A percentile compares a stretch with the other conserved stretches of the same genome.
Conservation (phyloP, 192 early-diverging fungal genomes). For the Backusella mclennaniae region DNA sequence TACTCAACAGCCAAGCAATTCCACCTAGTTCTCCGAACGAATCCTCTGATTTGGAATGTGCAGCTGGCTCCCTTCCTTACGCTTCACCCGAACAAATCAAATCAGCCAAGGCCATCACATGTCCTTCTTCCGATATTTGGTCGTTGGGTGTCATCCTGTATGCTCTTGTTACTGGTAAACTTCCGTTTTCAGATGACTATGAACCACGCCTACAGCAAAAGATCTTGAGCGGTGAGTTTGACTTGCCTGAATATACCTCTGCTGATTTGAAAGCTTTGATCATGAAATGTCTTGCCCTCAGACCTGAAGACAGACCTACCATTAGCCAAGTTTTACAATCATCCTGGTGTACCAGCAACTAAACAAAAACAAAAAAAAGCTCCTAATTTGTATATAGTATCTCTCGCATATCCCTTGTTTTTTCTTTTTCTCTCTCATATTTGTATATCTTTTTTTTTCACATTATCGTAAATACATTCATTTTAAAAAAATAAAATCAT, state of each 20-base stretch:
- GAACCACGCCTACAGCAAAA: constrained; percentile 65
- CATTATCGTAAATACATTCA: constrained; percentile 2
- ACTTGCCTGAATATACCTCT: constrained; percentile 36
- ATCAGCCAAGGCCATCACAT: constrained; percentile 40
- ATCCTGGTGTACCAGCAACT: constrained; percentile 6
- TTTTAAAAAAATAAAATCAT: not conserved
- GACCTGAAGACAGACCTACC: constrained; percentile 40
- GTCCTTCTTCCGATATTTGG: constrained; percentile 72
- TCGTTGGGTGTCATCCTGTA: constrained; percentile 72
- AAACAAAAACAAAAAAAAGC: not conserved
- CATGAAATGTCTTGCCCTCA: constrained; percentile 39
- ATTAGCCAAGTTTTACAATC: constrained; percentile 44
- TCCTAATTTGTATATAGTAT: not conserved
- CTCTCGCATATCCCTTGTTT: not conserved
- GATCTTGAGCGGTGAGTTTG: constrained; percentile 66
- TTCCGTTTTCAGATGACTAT: constrained; percentile 78
- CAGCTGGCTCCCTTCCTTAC: constrained; percentile 69
- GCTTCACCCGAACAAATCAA: constrained; percentile 69
- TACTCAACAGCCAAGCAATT: constrained; percentile 25
- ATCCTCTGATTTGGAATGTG: constrained; percentile 24
- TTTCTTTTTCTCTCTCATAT: not conserved
- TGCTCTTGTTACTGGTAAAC: constrained; percentile 59
- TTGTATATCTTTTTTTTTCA: not conserved
- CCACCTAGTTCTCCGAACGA: not conserved
- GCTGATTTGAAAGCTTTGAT: constrained; percentile 41